Base-by-base conservation (phyloP, 257 asterid genomes). In the Gentiana straminea region DNA sequence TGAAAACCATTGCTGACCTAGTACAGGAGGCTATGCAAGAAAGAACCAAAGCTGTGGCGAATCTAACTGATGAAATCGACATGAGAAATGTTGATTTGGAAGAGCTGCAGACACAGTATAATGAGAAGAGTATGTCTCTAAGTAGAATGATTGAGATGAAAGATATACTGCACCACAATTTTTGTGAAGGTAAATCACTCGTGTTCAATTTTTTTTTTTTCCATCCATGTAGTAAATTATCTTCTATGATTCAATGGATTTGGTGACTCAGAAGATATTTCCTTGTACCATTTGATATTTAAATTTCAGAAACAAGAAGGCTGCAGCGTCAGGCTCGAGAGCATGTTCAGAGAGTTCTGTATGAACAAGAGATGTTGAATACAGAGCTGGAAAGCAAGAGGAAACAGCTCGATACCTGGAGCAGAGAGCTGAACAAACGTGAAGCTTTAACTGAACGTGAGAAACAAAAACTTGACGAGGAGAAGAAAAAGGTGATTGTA, bases 121-220 rank as follows among this genome's bases (percentile, higher is more conserved):
- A 82, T 54, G 76, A 61, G 65, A 82, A 70, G 77, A 72, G 79
- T 15, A 35, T 84, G 77, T 80, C 95, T 2, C 77, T 84, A 35
- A 75, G 81, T 73, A 78, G 88, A 79, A 73, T 86, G 94, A 86
- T 86, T 57, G 84, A 75, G 69, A 96, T 86, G 88, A 90, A 86
- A 73, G 96, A 86, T 52, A 72, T 64, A 33, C 84, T 84, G 54
- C 89, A 86, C 73, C 96, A 81, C 51, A 54, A 77, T 64, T 86
- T 84, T 62, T 62, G 47, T 71, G 98, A 90, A 79, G 98, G 98
- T 86, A 44, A 48, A 66, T 8, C 67, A 52, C 59, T 47, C 57
- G 44, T 44, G 24, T 24, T 24, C 24, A 24, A 24, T 24, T 24
- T 24, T 24, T 24, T 24, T 24, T 24, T 24, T 24, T 24, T 24